These are phyloP conservation scores for Ulota crispa DNA, from an alignment of 225 moss, liverwort and hornwort genomes.

Conservation along the genomic window DNA sequence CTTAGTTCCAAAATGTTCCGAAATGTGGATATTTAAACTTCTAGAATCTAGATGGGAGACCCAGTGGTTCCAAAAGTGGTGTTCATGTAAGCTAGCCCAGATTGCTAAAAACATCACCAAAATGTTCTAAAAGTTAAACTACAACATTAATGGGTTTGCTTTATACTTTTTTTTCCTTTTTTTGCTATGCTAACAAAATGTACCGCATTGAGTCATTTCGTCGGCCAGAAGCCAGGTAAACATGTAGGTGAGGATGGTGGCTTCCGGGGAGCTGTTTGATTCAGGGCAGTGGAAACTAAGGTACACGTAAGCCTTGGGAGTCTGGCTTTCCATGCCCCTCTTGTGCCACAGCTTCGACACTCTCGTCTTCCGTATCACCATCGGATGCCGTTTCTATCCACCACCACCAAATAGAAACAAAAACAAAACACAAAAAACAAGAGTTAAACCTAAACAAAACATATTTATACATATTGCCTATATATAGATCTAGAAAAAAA, in stretches of 20 bases:
- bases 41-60: too few species aligned
- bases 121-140: too few species aligned
- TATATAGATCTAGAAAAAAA: too few species aligned
- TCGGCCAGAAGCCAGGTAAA: constrained; percentile 60
- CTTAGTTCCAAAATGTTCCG: too few species aligned
- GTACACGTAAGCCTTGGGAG: constrained; percentile 55
- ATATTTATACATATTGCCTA: too few species aligned
- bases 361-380: constrained; percentile 47
- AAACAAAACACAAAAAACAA: neutral
- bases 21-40: too few species aligned
- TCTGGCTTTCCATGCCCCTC: constrained; percentile 46
- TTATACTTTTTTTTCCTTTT: too few species aligned
- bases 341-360: constrained; percentile 60
- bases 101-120: too few species aligned
- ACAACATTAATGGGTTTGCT: too few species aligned
- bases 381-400: constrained; percentile 59
- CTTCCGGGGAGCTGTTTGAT: constrained; percentile 50
- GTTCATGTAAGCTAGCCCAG: too few species aligned
- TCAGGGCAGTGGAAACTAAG: constrained; percentile 53
- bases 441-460: neutral
- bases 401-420: too few species aligned
- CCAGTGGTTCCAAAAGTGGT: too few species aligned
- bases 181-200: neutral
- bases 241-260: constrained; percentile 54
- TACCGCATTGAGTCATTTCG: constrained; percentile 57